These are phyloP conservation scores for Torulaspora delbrueckii DNA, from an alignment of 805 yeast genomes.

Conservation along the genomic window DNA sequence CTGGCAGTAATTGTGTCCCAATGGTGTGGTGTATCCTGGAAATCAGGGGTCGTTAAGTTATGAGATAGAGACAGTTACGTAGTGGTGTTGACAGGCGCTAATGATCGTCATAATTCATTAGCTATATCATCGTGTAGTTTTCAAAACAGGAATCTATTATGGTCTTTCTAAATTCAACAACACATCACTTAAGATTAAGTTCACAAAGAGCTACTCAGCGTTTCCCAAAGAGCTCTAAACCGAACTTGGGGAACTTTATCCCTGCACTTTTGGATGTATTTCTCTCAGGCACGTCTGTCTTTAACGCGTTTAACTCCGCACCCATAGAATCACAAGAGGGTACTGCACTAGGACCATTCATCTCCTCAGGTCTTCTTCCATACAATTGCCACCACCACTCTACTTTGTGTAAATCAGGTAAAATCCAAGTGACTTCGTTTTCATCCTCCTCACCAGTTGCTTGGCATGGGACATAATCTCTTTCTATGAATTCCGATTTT, in stretches of 20 bases:
- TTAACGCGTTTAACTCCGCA: background rate
- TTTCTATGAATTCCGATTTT: slow-evolving; percentile 60
- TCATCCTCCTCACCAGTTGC: slow-evolving; percentile 29
- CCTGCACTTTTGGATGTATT: slow-evolving; percentile 9
- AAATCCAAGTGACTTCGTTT: slow-evolving; percentile 40
- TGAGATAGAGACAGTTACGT: slow-evolving; percentile 19
- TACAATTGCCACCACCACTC: slow-evolving; percentile 88
- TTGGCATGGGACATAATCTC: slow-evolving; percentile 33
- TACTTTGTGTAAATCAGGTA: slow-evolving; percentile 46
- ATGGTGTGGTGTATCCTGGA: slow-evolving; percentile 72
- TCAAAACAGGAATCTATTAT: background rate
- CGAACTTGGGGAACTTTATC: slow-evolving; percentile 21
- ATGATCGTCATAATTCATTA: background rate
- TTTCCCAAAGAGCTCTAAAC: slow-evolving; percentile 25
- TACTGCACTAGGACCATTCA: slow-evolving; percentile 37
- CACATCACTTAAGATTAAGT: background rate
- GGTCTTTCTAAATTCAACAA: background rate
- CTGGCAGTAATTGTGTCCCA: slow-evolving; percentile 60
- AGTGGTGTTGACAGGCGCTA: slow-evolving; percentile 44
- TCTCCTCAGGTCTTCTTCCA: slow-evolving; percentile 67
- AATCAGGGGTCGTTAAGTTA: slow-evolving; percentile 35
- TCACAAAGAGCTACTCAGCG: slow-evolving; percentile 5
- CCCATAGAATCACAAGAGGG: background rate
- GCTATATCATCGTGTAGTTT: slow-evolving; percentile 22
- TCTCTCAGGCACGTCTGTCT: background rate